Conservation (phyloP, 345 rosid genomes). For the Syzygium oleosum region DNA sequence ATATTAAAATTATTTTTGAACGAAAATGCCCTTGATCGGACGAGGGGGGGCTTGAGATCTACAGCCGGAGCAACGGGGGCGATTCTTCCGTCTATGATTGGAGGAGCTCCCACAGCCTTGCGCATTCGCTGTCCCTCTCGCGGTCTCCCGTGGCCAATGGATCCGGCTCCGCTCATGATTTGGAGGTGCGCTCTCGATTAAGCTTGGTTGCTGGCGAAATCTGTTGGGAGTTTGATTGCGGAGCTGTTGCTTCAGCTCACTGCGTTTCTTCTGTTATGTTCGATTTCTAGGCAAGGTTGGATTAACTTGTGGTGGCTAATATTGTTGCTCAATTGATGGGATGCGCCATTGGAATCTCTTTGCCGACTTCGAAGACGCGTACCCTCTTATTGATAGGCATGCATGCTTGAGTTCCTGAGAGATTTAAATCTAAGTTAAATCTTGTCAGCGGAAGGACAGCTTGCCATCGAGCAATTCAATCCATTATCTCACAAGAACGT, state of each 20-base stretch:
- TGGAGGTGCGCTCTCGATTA: conserved; percentile 37
- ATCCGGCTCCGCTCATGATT: conserved; percentile 29
- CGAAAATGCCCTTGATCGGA: conserved; percentile 1
- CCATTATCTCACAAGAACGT: not conserved
- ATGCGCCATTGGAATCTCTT: not conserved
- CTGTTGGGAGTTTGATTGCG: not conserved
- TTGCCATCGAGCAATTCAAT: not conserved
- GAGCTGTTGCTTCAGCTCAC: not conserved
- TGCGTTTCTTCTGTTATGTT: not conserved
- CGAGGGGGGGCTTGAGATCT: conserved; percentile 50
- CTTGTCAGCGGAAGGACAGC: not conserved
- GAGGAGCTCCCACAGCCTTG: conserved; percentile 55
- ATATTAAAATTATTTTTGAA: no score
- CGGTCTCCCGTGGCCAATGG: conserved; percentile 58
- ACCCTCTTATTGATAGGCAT: not conserved
- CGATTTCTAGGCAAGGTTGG: not conserved
- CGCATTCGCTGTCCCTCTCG: conserved; percentile 52
- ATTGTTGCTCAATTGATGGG: not conserved
- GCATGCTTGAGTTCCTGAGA: not conserved
- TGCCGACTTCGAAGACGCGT: not conserved
- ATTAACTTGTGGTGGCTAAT: not conserved
- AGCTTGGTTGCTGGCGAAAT: not conserved
- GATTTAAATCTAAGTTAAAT: not conserved
- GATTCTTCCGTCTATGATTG: conserved; percentile 36
- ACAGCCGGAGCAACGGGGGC: conserved; percentile 27